Base-by-base conservation (phyloP, 2,329 filamentous ascomycete species). In the Fonsecaea monophora region DNA sequence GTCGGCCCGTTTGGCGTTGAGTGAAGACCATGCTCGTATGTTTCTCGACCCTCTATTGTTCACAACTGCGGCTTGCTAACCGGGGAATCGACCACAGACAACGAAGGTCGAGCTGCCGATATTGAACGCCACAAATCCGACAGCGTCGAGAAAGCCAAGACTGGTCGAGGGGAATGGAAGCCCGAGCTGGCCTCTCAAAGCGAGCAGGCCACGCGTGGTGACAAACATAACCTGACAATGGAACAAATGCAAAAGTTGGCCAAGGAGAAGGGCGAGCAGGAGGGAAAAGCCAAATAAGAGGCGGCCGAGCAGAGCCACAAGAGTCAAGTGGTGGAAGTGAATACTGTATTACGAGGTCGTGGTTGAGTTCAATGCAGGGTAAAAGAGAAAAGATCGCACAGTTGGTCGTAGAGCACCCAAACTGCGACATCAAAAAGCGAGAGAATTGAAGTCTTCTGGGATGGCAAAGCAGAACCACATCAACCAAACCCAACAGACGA, bases 81-180 rank as follows among this genome's bases (percentile, higher is more conserved):
- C 13, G 30, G 38, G 12, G 37, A 9, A 13, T 10, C 35, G 15
- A 25, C 3, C 25, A 25, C 10, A 72, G 72, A 72, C 56, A 60
- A 65, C 61, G 60, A 64, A 18, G 66, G 66, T 30, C 70, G 71
- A 64, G 60, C 58, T 13, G 42, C 65, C 30, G 60, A 70, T 18
- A 72, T 73, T 60, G 72, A 73, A 7, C 65, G 63, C 10, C 71
- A 73, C 66, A 69, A 73, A 34, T 34, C 56, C 8, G 71, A 73
- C 61, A 69, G 64, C 18, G 45, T 73, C 30, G 64, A 68, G 10
- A 68, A 68, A 40, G 70, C 68, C 4, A 71, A 71, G 58, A 66
- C 66, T 12, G 72, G 72, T 15, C 60, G 71, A 53, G 72, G 72
- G 56, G 68, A 73, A 61, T 74, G 72, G 72, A 72, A 73, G 59